Evolutionary conservation across 108 stramenopile species (phyloP).

Genomic region (Nitzschia sp.): DNA sequence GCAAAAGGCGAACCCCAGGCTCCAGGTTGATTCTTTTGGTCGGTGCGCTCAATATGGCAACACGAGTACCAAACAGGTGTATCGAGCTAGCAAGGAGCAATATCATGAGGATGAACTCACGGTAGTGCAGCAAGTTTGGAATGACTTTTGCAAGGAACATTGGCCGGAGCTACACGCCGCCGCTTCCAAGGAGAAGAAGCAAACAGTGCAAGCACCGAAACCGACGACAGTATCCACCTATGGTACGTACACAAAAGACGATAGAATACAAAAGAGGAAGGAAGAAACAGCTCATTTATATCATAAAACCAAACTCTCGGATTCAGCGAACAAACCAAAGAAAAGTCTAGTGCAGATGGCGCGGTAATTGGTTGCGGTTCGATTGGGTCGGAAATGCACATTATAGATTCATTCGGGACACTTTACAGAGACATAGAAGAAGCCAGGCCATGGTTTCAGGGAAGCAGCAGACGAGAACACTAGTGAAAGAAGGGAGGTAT

Average conservation of each 20-base stretch:
- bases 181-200: not conserved
- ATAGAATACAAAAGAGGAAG: not conserved
- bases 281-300: not conserved
- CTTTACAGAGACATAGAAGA: no score
- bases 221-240: not conserved
- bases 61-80: slow-evolving; percentile 1
- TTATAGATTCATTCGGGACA: no score
- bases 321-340: not conserved
- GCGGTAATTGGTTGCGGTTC: not conserved
- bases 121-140: slow-evolving; percentile 25
- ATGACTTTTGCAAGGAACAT: slow-evolving; percentile 41
- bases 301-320: not conserved
- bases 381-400: not conserved
- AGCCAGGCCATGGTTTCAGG: no score
- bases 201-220: not conserved
- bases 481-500: no score
- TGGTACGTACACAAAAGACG: not conserved
- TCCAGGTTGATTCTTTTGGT: slow-evolving; percentile 27
- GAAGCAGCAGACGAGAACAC: no score
- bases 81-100: slow-evolving; percentile 31
- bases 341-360: slow-evolving; percentile 1
- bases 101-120: slow-evolving; percentile 35
- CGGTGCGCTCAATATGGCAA: slow-evolving; percentile 31
- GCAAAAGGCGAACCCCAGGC: slow-evolving; percentile 13
- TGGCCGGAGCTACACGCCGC: slow-evolving; percentile 17